Evolutionary conservation across 768 basidiomycete species (phyloP).

Genomic region (Naematelia encephala): DNA sequence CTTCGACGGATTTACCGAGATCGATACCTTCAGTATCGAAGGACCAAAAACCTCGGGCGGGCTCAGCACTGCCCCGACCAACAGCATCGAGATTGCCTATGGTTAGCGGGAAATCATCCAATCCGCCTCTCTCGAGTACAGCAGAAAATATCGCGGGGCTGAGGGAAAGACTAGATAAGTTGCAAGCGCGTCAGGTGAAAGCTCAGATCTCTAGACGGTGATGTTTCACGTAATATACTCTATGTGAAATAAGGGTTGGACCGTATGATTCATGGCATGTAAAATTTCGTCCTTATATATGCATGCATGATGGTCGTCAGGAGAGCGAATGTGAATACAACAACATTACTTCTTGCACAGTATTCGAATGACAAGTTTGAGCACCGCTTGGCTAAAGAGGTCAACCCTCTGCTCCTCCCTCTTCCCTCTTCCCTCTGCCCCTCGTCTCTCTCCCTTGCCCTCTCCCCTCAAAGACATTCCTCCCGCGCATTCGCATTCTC

Average conservation of each 20-base stretch:
- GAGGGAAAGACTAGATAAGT: conserved; percentile 28
- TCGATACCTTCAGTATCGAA: too few relatives aligned
- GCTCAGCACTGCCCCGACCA: background rate
- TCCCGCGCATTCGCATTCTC: background rate
- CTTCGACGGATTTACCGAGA: too few relatives aligned
- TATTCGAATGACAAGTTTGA: too few relatives aligned
- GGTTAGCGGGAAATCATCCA: background rate
- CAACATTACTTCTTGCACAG: background rate
- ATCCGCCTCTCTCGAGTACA: background rate
- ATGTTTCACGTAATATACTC: background rate
- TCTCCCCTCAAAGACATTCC: background rate
- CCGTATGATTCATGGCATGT: too few relatives aligned
- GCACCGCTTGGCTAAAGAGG: too few relatives aligned
- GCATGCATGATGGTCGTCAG: background rate
- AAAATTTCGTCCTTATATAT: too few relatives aligned
- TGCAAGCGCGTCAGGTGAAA: conserved; percentile 29
- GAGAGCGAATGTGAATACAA: background rate
- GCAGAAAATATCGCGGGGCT: conserved; percentile 21
- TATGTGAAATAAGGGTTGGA: too few relatives aligned
- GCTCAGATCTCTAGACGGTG: conserved; percentile 3
- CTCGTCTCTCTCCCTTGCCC: background rate
- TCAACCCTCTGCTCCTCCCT: background rate
- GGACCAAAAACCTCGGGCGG: background rate
- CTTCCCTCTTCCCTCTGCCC: background rate
- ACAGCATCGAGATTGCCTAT: background rate